phyloP scores from a whole-genome alignment of 805 yeast species.

The Komagataella kurtzmanii region DNA sequence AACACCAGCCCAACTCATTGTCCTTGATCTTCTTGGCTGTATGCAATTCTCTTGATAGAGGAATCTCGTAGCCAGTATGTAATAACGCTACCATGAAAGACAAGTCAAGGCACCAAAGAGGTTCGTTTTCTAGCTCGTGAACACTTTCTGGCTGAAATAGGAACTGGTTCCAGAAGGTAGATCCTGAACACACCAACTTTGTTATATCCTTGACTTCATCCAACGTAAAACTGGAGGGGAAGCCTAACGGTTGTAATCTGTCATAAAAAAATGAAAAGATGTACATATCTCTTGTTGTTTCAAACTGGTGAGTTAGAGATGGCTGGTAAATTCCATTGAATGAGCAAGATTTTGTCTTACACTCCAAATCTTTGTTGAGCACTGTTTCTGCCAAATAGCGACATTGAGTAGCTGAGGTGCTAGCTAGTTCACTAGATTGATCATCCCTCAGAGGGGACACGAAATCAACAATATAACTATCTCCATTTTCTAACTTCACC shows the following conservation, averaged over 20 bases:
- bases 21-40: conserved; percentile 84
- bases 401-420: conserved; percentile 70
- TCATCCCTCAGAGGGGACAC: conserved; percentile 14
- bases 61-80: conserved; percentile 96
- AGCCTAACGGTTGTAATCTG: conserved; percentile 84
- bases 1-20: conserved; percentile 96
- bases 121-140: conserved; percentile 56
- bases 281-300: conserved; percentile 60
- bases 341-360: conserved; percentile 74
- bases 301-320: conserved; percentile 67
- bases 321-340: conserved; percentile 98
- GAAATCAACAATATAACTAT: conserved; percentile 19
- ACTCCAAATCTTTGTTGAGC: conserved; percentile 70
- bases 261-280: conserved; percentile 94
- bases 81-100: conserved; percentile 81
- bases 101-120: conserved; percentile 90
- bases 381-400: conserved; percentile 70
- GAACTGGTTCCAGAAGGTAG: conserved; percentile 54
- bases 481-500: conserved; percentile 35
- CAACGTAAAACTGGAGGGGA: conserved; percentile 83
- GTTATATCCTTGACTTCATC: conserved; percentile 77
- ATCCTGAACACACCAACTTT: conserved; percentile 75
- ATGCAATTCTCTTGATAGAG: conserved; percentile 75
- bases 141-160: conserved; percentile 57
- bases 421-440: conserved; percentile 15